Conservation (phyloP, 805 yeast species). For the Maudiozyma serrabonitensis region DNA sequence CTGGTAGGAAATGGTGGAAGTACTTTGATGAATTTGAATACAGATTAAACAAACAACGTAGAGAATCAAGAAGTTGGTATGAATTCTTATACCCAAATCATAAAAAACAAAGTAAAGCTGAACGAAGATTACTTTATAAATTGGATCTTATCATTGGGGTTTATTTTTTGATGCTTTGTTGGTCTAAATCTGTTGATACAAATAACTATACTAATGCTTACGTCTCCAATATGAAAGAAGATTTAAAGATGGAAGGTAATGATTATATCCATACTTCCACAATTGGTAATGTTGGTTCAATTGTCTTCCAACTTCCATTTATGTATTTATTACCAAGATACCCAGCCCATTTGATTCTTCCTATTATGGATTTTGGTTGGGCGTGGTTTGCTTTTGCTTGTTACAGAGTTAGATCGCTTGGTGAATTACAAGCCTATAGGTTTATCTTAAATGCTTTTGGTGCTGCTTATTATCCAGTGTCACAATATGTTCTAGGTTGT, state of each 20-base stretch:
- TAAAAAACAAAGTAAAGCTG: slow-evolving; percentile 34
- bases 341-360: slow-evolving; percentile 41
- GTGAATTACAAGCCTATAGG: slow-evolving; percentile 49
- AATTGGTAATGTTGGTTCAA: slow-evolving; percentile 50
- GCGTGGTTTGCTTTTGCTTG: slow-evolving; percentile 52
- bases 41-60: slow-evolving; percentile 30
- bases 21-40: slow-evolving; percentile 46
- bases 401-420: slow-evolving; percentile 39
- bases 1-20: slow-evolving; percentile 35
- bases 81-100: slow-evolving; percentile 29
- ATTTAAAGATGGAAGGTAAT: slow-evolving; percentile 48
- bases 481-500: slow-evolving; percentile 49
- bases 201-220: slow-evolving; percentile 58
- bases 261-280: slow-evolving; percentile 54
- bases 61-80: slow-evolving; percentile 27
- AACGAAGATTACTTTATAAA: slow-evolving; percentile 39
- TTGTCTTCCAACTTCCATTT: slow-evolving; percentile 57
- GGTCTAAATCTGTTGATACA: slow-evolving; percentile 59
- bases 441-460: slow-evolving; percentile 64
- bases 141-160: slow-evolving; percentile 47
- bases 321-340: slow-evolving; percentile 47
- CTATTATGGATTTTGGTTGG: slow-evolving; percentile 58
- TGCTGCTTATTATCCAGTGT: slow-evolving; percentile 55
- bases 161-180: slow-evolving; percentile 51
- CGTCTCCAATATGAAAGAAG: slow-evolving; percentile 54